These are phyloP conservation scores for Schwanniomyces vanrijiae DNA, from an alignment of 805 yeast genomes.

Conservation along the genomic window DNA sequence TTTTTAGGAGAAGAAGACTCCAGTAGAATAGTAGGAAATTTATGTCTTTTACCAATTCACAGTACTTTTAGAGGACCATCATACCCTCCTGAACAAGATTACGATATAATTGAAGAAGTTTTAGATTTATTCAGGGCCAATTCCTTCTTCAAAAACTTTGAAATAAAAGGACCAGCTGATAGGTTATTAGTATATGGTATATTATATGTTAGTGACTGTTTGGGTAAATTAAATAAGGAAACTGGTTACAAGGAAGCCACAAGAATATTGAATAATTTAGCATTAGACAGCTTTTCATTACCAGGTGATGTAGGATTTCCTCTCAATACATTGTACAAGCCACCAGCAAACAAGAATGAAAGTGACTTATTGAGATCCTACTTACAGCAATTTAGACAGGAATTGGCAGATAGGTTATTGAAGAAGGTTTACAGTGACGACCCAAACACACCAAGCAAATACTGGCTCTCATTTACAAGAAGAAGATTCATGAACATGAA, in stretches of 20 bases:
- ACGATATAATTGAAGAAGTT: conserved; percentile 90
- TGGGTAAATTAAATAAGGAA: conserved; percentile 55
- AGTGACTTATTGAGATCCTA: conserved; percentile 79
- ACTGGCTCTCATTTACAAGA: conserved; percentile 94
- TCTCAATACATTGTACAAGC: conserved; percentile 70
- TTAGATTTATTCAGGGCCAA: conserved; percentile 93
- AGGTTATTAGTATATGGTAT: conserved; percentile 92
- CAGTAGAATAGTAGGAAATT: conserved; percentile 70
- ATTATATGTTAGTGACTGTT: conserved; percentile 81
- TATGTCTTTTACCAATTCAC: conserved; percentile 80
- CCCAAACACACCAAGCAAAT: conserved; percentile 68
- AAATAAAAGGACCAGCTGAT: conserved; percentile 94
- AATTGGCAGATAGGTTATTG: conserved; percentile 77
- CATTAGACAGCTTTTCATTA: conserved; percentile 82
- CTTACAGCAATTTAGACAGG: conserved; percentile 92
- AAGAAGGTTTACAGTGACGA: conserved; percentile 67
- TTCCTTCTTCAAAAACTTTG: conserved; percentile 94
- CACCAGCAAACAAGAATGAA: conserved; percentile 74
- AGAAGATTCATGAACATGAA: conserved; percentile 98
- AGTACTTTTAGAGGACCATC: conserved; percentile 91
- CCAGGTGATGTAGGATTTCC: conserved; percentile 98
- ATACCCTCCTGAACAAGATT: conserved; percentile 65
- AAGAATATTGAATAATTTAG: conserved; percentile 73
- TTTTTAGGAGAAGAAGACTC: conserved; percentile 62
- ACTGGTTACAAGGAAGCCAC: conserved; percentile 59